phyloP scores from a whole-genome alignment of 1,284 basidiomycete genomes.

The Leccinum fallax region DNA sequence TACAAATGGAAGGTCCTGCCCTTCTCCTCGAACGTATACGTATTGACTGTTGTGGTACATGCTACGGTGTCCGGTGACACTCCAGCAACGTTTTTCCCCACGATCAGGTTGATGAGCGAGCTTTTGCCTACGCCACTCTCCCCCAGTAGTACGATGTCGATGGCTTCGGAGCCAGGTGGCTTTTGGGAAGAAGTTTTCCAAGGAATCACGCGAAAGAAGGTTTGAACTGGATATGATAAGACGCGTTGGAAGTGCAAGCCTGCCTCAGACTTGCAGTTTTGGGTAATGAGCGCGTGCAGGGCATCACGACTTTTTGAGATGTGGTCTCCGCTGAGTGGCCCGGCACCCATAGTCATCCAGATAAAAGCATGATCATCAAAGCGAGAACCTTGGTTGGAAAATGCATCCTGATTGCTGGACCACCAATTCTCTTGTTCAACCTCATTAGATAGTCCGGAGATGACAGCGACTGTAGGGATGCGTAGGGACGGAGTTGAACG shows the following conservation, averaged over 20 bases:
- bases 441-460: constrained; percentile 16
- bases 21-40: constrained; percentile 21
- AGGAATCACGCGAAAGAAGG: constrained; percentile 8
- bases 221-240: constrained; percentile 19
- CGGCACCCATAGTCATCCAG: constrained; percentile 1
- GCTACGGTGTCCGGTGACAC: constrained; percentile 26
- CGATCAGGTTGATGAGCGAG: constrained; percentile 32
- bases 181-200: constrained; percentile 9
- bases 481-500: neutral
- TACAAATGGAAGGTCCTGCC: constrained; percentile 31
- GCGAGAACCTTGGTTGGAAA: constrained; percentile 10
- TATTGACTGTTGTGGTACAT: constrained; percentile 20
- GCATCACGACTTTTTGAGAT: constrained; percentile 12
- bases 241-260: constrained; percentile 12
- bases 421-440: constrained; percentile 25
- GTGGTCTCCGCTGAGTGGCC: constrained; percentile 5
- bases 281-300: constrained; percentile 21
- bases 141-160: constrained; percentile 26
- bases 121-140: constrained; percentile 35
- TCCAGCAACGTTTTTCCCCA: constrained; percentile 12
- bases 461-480: constrained; percentile 25
- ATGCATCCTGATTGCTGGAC: constrained; percentile 11
- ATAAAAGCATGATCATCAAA: constrained; percentile 27
- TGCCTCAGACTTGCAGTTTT: constrained; percentile 12
- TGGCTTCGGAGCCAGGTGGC: constrained; percentile 1